Evolutionary conservation across 345 rosid species (phyloP).

Genomic region (Reutealis trisperma): DNA sequence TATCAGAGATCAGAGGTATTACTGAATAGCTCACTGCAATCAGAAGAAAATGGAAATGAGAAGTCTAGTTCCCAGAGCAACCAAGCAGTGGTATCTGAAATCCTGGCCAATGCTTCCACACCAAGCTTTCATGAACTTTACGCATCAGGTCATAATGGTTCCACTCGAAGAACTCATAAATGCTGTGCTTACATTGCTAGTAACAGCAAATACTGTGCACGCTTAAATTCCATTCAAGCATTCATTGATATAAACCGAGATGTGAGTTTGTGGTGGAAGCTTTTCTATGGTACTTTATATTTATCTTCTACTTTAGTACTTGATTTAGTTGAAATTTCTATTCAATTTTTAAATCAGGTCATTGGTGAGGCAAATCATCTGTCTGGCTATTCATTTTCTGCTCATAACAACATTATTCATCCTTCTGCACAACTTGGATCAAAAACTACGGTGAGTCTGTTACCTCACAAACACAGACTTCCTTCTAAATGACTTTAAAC

Average conservation of each 20-base stretch:
- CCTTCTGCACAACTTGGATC: constrained; percentile 83
- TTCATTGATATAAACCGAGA: constrained; percentile 89
- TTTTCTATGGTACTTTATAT: not conserved
- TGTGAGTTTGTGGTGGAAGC: constrained; percentile 49
- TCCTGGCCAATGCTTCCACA: constrained; percentile 68
- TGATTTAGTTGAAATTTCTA: constrained; percentile 12
- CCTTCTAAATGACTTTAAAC: not conserved
- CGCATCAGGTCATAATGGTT: constrained; percentile 42
- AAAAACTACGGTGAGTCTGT: constrained; percentile 72
- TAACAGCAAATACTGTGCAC: constrained; percentile 67
- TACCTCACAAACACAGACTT: not conserved
- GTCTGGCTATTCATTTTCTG: constrained; percentile 78
- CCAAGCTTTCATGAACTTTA: constrained; percentile 71
- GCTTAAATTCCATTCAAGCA: constrained; percentile 87
- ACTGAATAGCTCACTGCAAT: constrained; percentile 42
- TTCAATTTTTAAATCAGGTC: constrained; percentile 48
- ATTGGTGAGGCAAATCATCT: constrained; percentile 83
- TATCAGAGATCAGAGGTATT: constrained; percentile 66
- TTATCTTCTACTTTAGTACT: not conserved
- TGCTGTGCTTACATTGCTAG: constrained; percentile 91
- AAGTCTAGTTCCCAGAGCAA: constrained; percentile 56
- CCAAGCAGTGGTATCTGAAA: constrained; percentile 51
- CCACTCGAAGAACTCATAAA: constrained; percentile 65
- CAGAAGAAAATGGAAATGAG: constrained; percentile 75
- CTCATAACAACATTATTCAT: constrained; percentile 77